These are phyloP conservation scores for Camillea tinctor DNA, from an alignment of 2,329 filamentous ascomycete species.

Conservation along the genomic window DNA sequence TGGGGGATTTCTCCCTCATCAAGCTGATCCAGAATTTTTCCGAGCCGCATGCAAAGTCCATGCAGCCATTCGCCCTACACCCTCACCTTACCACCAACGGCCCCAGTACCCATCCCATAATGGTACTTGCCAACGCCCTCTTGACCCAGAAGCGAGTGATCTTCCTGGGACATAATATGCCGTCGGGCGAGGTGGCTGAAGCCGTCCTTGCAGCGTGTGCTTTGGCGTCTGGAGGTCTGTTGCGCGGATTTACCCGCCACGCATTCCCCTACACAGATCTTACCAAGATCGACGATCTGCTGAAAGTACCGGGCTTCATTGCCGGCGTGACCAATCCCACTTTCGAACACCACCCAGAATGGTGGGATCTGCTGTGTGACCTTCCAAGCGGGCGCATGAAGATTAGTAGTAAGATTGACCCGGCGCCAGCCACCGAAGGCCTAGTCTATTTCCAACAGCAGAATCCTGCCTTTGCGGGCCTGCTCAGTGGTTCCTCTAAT, in stretches of 20 bases:
- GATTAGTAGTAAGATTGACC: constrained; percentile 85
- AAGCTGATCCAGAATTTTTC: constrained; percentile 97
- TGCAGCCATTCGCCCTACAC: constrained; percentile 82
- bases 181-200: constrained; percentile 93
- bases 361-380: constrained; percentile 98
- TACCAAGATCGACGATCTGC: constrained; percentile 93
- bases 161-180: constrained; percentile 92
- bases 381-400: constrained; percentile 89
- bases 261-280: constrained; percentile 98
- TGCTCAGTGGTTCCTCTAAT: constrained; percentile 40
- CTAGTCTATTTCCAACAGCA: constrained; percentile 85
- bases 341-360: constrained; percentile 91
- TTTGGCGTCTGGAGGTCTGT: constrained; percentile 84
- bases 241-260: constrained; percentile 91
- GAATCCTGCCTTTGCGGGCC: constrained; percentile 55
- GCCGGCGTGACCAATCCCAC: constrained; percentile 97
- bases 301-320: constrained; percentile 96
- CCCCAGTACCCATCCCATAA: constrained; percentile 85
- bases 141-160: constrained; percentile 96
- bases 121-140: constrained; percentile 90
- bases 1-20: constrained; percentile 95
- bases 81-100: constrained; percentile 93
- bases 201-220: constrained; percentile 97
- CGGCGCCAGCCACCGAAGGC: constrained; percentile 78
- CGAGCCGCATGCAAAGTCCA: constrained; percentile 74